A percentile compares a stretch with the other conserved stretches of the same genome.
Conservation (phyloP, 345 rosid species). For the Anastatica hierochuntica region DNA sequence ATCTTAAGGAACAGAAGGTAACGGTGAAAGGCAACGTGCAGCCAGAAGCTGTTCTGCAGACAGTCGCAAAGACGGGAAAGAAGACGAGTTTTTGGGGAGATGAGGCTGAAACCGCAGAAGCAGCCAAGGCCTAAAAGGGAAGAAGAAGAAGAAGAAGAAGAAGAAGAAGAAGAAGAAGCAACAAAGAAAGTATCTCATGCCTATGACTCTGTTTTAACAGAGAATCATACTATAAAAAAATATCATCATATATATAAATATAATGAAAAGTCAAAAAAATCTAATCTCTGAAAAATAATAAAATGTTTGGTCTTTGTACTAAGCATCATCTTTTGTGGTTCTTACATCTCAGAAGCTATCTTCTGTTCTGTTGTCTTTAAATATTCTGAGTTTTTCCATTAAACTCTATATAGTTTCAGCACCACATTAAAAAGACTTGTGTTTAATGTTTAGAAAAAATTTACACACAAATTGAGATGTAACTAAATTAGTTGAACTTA, state of each 20-base stretch:
- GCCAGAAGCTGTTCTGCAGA: conserved; percentile 71
- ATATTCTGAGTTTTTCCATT: no score
- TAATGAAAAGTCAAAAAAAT: conserved; percentile 4
- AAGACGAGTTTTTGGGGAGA: conserved; percentile 73
- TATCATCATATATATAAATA: conserved; percentile 1
- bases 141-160: background rate
- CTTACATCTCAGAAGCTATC: no score
- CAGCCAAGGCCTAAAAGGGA: conserved; percentile 18
- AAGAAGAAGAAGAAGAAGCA: no score
- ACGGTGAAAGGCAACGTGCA: conserved; percentile 75
- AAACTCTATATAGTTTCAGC: no score
- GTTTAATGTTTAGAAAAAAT: no score
- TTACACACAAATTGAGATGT: no score
- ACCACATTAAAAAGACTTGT: no score
- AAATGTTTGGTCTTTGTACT: no score
- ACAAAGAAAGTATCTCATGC: no score
- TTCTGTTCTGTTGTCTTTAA: no score
- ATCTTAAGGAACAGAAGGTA: conserved; percentile 73
- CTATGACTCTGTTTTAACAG: background rate
- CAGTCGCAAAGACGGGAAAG: conserved; percentile 77
- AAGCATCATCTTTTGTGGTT: no score
- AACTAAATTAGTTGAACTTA: no score
- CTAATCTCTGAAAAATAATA: background rate
- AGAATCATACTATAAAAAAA: background rate
- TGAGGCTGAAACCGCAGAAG: conserved; percentile 34